phyloP scores from a whole-genome alignment of 75 land plant species.

The Pinus tabuliformis region DNA sequence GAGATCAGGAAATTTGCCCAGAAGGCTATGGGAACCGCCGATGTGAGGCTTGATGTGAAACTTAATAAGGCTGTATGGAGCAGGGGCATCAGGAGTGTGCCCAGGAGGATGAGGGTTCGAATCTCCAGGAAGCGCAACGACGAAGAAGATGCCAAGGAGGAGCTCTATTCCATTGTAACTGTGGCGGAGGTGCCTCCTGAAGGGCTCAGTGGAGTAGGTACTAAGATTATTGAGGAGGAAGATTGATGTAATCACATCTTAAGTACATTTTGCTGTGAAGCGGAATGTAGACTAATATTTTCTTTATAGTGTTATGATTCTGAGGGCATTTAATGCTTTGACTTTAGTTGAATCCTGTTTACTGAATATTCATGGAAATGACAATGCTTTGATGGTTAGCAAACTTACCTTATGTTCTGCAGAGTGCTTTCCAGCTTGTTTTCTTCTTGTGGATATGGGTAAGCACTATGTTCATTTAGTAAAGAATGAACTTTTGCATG shows the following conservation, averaged over 20 bases:
- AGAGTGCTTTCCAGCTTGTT: no score
- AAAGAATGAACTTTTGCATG: no score
- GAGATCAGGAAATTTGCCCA: conserved; percentile 83
- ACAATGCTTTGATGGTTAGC: no score
- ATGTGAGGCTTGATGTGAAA: conserved; percentile 70
- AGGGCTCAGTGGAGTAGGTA: conserved; percentile 61
- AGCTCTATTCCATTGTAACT: conserved; percentile 72
- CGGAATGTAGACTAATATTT: no score
- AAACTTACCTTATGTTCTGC: no score
- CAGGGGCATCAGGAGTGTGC: conserved; percentile 64
- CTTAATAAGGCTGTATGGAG: conserved; percentile 74
- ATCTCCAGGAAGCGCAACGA: conserved; percentile 77
- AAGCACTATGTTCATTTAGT: no score
- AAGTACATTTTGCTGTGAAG: not conserved
- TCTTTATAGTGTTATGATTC: no score
- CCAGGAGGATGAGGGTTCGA: conserved; percentile 69
- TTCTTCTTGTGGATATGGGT: no score
- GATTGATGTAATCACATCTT: conserved; percentile 11
- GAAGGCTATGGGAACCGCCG: conserved; percentile 73
- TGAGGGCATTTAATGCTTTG: not conserved
- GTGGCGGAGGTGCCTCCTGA: conserved; percentile 69
- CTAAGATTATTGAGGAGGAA: conserved; percentile 59
- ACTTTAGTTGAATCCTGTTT: no score
- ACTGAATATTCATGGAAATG: no score
- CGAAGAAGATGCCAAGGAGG: conserved; percentile 85